These are phyloP conservation scores for Alternaria tenuissima DNA, from an alignment of 2,329 filamentous ascomycete species.

Conservation along the genomic window DNA sequence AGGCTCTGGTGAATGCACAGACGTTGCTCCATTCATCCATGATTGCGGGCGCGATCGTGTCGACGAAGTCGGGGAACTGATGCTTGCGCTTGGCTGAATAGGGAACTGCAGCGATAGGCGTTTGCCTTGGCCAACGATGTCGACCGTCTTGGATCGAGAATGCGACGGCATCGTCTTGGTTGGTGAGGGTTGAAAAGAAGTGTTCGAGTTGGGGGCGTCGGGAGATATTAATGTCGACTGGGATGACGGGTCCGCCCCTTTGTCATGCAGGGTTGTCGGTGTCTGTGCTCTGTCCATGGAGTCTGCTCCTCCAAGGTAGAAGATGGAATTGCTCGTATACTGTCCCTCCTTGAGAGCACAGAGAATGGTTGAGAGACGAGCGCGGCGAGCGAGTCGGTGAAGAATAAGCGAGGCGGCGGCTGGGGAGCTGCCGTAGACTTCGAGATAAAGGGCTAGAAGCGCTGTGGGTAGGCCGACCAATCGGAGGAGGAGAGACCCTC, in stretches of 20 bases:
- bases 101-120: conserved; percentile 60
- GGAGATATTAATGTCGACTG: conserved; percentile 19
- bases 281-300: conserved; percentile 44
- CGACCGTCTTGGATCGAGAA: conserved; percentile 46
- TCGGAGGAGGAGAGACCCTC: conserved; percentile 33
- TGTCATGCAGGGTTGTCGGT: conserved; percentile 39
- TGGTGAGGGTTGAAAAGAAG: conserved; percentile 21
- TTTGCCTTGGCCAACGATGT: conserved; percentile 51
- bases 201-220: conserved; percentile 21
- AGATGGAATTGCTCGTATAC: conserved; percentile 33
- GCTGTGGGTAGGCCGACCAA: conserved; percentile 39
- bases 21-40: conserved; percentile 47
- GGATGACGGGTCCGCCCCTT: conserved; percentile 29
- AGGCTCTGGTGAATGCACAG: conserved; percentile 37
- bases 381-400: conserved; percentile 45
- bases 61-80: conserved; percentile 42
- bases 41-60: conserved; percentile 51
- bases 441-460: conserved; percentile 42
- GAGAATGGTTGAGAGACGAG: conserved; percentile 35
- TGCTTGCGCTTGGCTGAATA: conserved; percentile 51
- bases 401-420: conserved; percentile 44
- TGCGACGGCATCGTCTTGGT: conserved; percentile 35
- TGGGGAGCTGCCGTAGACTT: conserved; percentile 41
- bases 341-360: conserved; percentile 33
- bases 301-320: conserved; percentile 29